Evolutionary conservation across 2,329 filamentous ascomycete species (phyloP).

Genomic region (Fusarium tricinctum): DNA sequence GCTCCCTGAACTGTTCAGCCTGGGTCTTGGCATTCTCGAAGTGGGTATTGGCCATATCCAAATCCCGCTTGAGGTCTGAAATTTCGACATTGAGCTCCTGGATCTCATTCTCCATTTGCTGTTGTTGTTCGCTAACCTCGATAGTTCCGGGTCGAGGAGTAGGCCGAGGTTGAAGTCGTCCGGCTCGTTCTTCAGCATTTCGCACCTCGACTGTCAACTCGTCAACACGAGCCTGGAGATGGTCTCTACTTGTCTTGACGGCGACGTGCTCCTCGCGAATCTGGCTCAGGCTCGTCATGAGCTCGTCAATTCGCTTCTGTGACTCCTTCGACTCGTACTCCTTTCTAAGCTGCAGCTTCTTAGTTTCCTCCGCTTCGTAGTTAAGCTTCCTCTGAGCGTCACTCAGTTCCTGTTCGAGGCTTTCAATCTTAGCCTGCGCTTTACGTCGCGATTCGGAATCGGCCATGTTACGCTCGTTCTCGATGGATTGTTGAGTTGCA

Average conservation of each 20-base stretch:
- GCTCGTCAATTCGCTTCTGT: conserved; percentile 92
- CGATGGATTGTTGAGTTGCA: conserved; percentile 85
- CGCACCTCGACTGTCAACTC: conserved; percentile 90
- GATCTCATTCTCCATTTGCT: conserved; percentile 70
- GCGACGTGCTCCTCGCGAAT: conserved; percentile 88
- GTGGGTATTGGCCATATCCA: conserved; percentile 84
- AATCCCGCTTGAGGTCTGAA: conserved; percentile 86
- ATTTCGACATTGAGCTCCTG: conserved; percentile 89
- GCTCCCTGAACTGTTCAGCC: conserved; percentile 87
- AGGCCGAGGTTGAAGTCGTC: conserved; percentile 84
- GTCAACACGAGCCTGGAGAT: conserved; percentile 88
- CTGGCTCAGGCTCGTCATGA: conserved; percentile 82
- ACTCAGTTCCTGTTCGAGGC: conserved; percentile 82
- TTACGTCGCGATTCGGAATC: conserved; percentile 87
- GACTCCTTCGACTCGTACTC: conserved; percentile 91
- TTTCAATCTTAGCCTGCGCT: conserved; percentile 82
- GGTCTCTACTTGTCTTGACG: conserved; percentile 88
- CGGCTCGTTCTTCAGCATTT: conserved; percentile 88
- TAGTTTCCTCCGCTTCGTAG: conserved; percentile 85
- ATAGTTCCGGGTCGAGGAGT: conserved; percentile 69
- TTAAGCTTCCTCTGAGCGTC: conserved; percentile 85
- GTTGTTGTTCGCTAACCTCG: conserved; percentile 61
- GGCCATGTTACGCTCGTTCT: conserved; percentile 90
- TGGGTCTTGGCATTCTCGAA: conserved; percentile 85
- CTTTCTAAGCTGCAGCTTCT: conserved; percentile 84